Conservation (phyloP, 306 rosid genomes). For the Corylus avellana region DNA sequence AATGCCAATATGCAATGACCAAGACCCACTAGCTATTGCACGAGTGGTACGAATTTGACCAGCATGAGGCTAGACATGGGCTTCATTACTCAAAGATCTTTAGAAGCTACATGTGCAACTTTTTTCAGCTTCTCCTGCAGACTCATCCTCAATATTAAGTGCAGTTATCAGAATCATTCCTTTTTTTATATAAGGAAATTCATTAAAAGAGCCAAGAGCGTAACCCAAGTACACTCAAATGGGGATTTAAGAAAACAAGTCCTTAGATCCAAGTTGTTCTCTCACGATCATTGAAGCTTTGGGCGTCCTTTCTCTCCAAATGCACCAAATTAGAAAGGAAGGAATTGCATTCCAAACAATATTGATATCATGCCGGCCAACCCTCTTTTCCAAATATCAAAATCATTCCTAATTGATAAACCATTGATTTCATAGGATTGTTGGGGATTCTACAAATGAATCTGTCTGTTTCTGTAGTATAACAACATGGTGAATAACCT, state of each 20-base stretch:
- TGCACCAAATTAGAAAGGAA: too few species aligned
- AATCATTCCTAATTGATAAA: not conserved
- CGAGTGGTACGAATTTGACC: not conserved
- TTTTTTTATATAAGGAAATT: too few species aligned
- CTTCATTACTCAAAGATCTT: not conserved
- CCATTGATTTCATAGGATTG: not conserved
- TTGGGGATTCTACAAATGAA: not conserved
- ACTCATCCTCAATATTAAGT: not conserved
- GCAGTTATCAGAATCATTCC: too few species aligned
- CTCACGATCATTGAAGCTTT: too few species aligned
- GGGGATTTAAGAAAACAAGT: too few species aligned
- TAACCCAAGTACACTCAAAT: too few species aligned
- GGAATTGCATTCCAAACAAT: too few species aligned
- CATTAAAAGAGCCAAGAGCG: too few species aligned
- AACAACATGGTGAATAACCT: not conserved
- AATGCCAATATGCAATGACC: not conserved
- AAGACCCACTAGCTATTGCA: not conserved
- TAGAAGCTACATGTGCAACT: not conserved
- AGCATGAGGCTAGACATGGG: not conserved
- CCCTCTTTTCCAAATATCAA: not conserved
- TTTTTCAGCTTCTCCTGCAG: not conserved
- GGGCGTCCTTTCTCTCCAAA: too few species aligned
- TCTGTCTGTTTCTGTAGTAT: not conserved
- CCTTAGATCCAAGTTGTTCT: too few species aligned
- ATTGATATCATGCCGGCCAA: too few species aligned